phyloP scores from a whole-genome alignment of 768 basidiomycete genomes.

The Pisolithus marmoratus region DNA sequence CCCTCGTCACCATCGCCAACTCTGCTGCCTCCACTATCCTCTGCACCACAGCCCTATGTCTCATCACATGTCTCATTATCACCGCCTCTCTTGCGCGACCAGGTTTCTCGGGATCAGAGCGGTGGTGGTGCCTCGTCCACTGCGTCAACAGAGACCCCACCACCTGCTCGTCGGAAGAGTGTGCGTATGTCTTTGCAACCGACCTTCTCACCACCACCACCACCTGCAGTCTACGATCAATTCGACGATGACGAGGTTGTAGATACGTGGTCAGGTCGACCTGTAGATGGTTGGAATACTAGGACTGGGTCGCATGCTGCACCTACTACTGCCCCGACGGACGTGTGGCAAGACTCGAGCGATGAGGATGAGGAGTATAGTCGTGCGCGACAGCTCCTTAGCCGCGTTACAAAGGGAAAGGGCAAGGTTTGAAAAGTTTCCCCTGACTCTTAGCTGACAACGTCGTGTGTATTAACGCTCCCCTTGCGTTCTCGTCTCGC shows the following conservation, averaged over 20 bases:
- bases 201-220: slow-evolving; percentile 65
- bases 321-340: slow-evolving; percentile 18
- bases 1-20: neutral
- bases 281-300: slow-evolving; percentile 4
- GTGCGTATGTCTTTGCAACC: slow-evolving; percentile 75
- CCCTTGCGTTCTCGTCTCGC: too few species aligned
- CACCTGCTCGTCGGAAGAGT: slow-evolving; percentile 48
- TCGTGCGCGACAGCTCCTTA: slow-evolving; percentile 50
- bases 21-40: slow-evolving; percentile 9
- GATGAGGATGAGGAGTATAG: slow-evolving; percentile 69
- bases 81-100: neutral
- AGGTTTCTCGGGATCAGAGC: neutral
- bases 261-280: slow-evolving; percentile 7
- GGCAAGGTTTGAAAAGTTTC: slow-evolving; percentile 5
- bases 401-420: slow-evolving; percentile 32
- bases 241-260: slow-evolving; percentile 33
- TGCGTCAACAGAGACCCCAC: slow-evolving; percentile 10
- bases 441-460: too few species aligned
- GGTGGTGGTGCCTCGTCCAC: slow-evolving; percentile 4
- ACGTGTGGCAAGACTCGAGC: slow-evolving; percentile 71
- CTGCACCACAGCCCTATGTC: slow-evolving; percentile 8
- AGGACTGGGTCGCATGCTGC: slow-evolving; percentile 3
- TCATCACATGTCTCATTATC: neutral
- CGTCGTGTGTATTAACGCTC: too few species aligned
- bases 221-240: slow-evolving; percentile 50